Evolutionary conservation across 257 asterid genomes (phyloP).

Genomic region (Avicennia marina): DNA sequence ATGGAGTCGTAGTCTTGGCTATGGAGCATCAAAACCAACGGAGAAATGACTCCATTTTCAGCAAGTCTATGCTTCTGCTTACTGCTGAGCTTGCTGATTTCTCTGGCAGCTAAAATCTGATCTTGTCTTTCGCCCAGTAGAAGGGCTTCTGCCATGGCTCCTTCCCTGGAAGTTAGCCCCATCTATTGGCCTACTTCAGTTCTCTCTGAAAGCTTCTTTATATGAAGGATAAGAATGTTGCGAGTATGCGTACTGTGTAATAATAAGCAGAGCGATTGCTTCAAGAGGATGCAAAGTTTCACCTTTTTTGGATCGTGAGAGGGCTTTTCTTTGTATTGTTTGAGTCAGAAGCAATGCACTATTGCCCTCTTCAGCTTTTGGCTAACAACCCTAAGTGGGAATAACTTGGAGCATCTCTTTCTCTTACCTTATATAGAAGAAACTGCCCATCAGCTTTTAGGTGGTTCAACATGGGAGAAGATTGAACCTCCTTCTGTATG

Average conservation of each 20-base stretch:
- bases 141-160: slow-evolving; percentile 60
- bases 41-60: slow-evolving; percentile 47
- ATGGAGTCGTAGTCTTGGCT: slow-evolving; percentile 20
- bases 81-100: slow-evolving; percentile 36
- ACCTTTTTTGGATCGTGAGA: too few relatives aligned
- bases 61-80: slow-evolving; percentile 49
- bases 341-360: slow-evolving; percentile 66
- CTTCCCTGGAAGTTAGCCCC: slow-evolving; percentile 33
- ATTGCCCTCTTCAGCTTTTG: slow-evolving; percentile 33
- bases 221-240: slow-evolving; percentile 4
- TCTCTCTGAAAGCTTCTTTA: not conserved
- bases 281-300: slow-evolving; percentile 50
- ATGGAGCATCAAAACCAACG: slow-evolving; percentile 52
- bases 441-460: slow-evolving; percentile 18
- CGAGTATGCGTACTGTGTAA: slow-evolving; percentile 3
- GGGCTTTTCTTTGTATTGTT: slow-evolving; percentile 29
- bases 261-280: slow-evolving; percentile 43
- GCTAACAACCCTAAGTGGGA: slow-evolving; percentile 33
- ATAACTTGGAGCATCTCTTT: slow-evolving; percentile 35
- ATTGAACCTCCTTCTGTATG: too few relatives aligned
- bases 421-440: slow-evolving; percentile 41
- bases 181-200: not conserved
- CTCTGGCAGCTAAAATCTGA: slow-evolving; percentile 52
- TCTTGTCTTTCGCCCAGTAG: slow-evolving; percentile 50
- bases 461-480: too few relatives aligned